Evolutionary conservation across 2,329 filamentous ascomycete species (phyloP).

Genomic region (Cylindrodendrum hubeiense): DNA sequence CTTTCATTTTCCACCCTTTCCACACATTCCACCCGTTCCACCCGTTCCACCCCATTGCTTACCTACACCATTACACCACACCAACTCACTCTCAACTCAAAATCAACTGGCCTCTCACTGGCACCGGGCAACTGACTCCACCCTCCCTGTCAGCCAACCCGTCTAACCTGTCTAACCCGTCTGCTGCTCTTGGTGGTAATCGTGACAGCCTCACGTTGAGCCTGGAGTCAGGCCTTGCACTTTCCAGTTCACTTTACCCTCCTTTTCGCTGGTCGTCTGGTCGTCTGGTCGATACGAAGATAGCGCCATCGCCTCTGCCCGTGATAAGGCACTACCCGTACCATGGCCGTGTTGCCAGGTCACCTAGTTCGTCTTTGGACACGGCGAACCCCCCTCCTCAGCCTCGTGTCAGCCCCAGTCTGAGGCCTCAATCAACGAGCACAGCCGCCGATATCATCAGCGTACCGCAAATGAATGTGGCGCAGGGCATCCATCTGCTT

Average conservation of each 20-base stretch:
- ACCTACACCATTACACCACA: constrained; percentile 8
- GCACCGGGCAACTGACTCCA: constrained; percentile 29
- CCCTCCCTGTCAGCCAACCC: constrained; percentile 4
- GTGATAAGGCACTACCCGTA: neutral
- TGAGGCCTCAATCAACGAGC: neutral
- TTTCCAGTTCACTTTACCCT: constrained; percentile 8
- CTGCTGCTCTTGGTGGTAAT: constrained; percentile 22
- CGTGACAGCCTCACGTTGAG: constrained; percentile 41
- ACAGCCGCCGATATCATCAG: constrained; percentile 18
- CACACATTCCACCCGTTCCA: too few relatives aligned
- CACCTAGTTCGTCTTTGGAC: constrained; percentile 15
- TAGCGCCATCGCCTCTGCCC: constrained; percentile 27
- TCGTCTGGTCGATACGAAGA: constrained; percentile 26
- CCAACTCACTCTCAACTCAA: neutral
- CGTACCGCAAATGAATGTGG: constrained; percentile 17
- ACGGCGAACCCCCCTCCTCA: neutral
- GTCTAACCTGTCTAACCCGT: too few relatives aligned
- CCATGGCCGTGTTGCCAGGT: constrained; percentile 12
- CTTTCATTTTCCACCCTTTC: neutral
- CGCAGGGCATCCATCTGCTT: constrained; percentile 19
- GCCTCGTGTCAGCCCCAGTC: neutral
- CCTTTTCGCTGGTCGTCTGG: constrained; percentile 8
- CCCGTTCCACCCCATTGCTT: neutral
- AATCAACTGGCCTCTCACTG: constrained; percentile 18
- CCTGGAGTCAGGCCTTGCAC: constrained; percentile 12